Evolutionary conservation across 805 yeast genomes (phyloP).

Genomic region (Alloascoidea hylecoeti): DNA sequence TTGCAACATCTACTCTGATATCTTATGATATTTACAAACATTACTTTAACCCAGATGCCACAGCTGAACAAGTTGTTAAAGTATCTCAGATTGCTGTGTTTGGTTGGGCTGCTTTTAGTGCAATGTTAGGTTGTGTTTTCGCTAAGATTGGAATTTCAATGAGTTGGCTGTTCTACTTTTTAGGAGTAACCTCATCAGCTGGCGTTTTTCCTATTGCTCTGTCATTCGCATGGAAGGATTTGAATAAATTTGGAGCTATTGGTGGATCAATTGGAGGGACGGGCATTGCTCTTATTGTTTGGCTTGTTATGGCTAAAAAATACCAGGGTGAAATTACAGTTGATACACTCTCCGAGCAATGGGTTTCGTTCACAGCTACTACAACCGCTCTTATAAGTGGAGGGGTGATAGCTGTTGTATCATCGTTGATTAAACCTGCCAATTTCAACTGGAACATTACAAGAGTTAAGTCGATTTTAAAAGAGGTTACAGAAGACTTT

Average conservation of each 20-base stretch:
- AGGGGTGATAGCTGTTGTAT: slow-evolving; percentile 18
- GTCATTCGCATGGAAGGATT: slow-evolving; percentile 54
- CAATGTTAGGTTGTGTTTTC: slow-evolving; percentile 67
- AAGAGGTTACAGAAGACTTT: slow-evolving; percentile 5
- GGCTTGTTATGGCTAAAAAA: slow-evolving; percentile 23
- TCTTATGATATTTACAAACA: slow-evolving; percentile 72
- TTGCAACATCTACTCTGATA: slow-evolving; percentile 68
- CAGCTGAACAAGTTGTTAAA: slow-evolving; percentile 50
- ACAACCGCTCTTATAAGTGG: slow-evolving; percentile 22
- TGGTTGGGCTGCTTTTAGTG: slow-evolving; percentile 42
- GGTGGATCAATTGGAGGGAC: slow-evolving; percentile 24
- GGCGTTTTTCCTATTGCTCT: slow-evolving; percentile 28
- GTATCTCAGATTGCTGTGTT: slow-evolving; percentile 52
- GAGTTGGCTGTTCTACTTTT: slow-evolving; percentile 75
- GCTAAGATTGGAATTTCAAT: slow-evolving; percentile 69
- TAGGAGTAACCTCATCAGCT: slow-evolving; percentile 58
- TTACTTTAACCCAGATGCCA: slow-evolving; percentile 62
- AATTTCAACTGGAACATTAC: slow-evolving; percentile 21
- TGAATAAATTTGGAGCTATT: slow-evolving; percentile 22
- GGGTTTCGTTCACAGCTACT: slow-evolving; percentile 29
- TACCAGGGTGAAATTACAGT: slow-evolving; percentile 22
- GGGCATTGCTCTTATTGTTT: slow-evolving; percentile 20
- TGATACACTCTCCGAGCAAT: slow-evolving; percentile 18
- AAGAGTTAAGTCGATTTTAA: slow-evolving; percentile 19
- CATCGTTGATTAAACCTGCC: slow-evolving; percentile 21